Percentiles rank a stretch among this genome's conserved stretches.
Conservation (phyloP, 2,329 filamentous ascomycete genomes). For the Endoconidiophora polonica region DNA sequence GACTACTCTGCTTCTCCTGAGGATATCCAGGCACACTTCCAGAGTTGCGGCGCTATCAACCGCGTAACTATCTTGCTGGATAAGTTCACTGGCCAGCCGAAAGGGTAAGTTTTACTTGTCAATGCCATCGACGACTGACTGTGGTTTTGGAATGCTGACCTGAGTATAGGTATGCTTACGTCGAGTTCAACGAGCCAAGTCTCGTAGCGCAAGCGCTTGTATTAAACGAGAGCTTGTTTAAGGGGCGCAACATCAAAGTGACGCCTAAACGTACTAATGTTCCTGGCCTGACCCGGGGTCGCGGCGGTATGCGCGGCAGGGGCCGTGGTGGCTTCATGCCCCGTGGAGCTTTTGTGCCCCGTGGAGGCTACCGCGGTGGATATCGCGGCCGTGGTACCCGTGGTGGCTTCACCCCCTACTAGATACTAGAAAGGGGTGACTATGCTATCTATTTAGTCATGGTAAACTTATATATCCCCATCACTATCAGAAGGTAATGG, state of each 20-base stretch:
- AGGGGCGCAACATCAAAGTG: conserved; percentile 90
- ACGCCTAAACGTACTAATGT: conserved; percentile 89
- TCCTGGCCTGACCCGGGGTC: conserved; percentile 73
- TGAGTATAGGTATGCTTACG: conserved; percentile 72
- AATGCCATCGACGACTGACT: background rate
- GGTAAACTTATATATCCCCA: too few relatives aligned
- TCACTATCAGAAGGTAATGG: too few relatives aligned
- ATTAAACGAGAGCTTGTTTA: conserved; percentile 90
- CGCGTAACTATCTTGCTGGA: conserved; percentile 92
- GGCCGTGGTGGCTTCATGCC: conserved; percentile 31
- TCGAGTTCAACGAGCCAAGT: conserved; percentile 90
- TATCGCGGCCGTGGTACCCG: conserved; percentile 46
- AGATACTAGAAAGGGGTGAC: conserved; percentile 14
- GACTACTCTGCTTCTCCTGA: conserved; percentile 95
- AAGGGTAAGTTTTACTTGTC: conserved; percentile 52
- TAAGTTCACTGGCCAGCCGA: conserved; percentile 98
- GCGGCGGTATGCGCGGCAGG: conserved; percentile 32
- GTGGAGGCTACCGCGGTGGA: conserved; percentile 49
- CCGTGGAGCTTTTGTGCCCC: conserved; percentile 26
- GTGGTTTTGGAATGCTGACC: background rate
- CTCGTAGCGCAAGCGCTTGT: conserved; percentile 87
- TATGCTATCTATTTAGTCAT: too few relatives aligned
- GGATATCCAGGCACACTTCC: conserved; percentile 96
- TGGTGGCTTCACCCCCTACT: conserved; percentile 46
- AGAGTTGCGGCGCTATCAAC: conserved; percentile 94